These are phyloP conservation scores for Fraxinus floribunda DNA, from an alignment of 305 asterid genomes.

Conservation along the genomic window DNA sequence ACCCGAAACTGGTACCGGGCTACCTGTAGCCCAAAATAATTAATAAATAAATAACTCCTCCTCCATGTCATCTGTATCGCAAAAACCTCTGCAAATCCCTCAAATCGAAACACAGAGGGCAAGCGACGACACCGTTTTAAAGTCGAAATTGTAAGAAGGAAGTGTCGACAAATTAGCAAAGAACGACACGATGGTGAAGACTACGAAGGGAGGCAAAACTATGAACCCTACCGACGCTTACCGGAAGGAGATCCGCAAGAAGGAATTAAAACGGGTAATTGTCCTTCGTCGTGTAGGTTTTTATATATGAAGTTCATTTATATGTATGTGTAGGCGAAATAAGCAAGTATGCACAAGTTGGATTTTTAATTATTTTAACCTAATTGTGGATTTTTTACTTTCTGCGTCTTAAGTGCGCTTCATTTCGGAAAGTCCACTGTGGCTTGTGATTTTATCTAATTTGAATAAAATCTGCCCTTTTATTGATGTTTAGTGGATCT, in stretches of 20 bases:
- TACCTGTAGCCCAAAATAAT: neutral
- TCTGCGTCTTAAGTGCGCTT: neutral
- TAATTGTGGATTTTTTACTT: neutral
- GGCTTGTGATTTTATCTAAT: neutral
- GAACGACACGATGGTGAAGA: conserved; percentile 67
- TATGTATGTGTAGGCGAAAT: neutral
- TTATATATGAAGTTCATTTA: neutral
- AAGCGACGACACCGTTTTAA: neutral
- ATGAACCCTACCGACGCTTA: conserved; percentile 99
- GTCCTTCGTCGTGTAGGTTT: neutral
- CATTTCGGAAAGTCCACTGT: neutral
- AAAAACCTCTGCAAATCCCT: conserved; percentile 3
- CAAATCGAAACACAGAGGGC: neutral
- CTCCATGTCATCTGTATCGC: neutral
- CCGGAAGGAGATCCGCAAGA: conserved; percentile 85
- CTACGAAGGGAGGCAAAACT: conserved; percentile 97
- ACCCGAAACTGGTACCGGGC: neutral
- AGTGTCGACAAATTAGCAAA: neutral
- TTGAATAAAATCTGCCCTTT: neutral
- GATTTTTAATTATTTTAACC: neutral
- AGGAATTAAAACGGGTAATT: conserved; percentile 85
- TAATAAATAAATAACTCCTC: neutral
- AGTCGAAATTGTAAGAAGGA: neutral
- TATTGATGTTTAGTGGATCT: neutral
- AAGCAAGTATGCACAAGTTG: neutral